A percentile compares a stretch with the other conserved stretches of the same genome.
These are phyloP conservation scores for Lactarius hatsudake DNA, from an alignment of 768 basidiomycete species.

Conservation along the genomic window DNA sequence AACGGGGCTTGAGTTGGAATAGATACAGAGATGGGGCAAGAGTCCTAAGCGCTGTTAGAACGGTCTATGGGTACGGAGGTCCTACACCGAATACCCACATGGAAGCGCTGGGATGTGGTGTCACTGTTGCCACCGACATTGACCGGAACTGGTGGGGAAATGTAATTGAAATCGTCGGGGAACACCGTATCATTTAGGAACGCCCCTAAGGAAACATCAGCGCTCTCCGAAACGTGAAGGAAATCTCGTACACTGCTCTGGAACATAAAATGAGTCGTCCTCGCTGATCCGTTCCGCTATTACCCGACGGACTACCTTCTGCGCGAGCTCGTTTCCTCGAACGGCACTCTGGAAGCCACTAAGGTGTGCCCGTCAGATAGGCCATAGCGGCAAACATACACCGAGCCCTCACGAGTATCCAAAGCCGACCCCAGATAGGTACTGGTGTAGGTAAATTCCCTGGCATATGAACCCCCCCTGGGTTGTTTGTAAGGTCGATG, in stretches of 20 bases:
- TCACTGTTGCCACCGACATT: constrained; percentile 34
- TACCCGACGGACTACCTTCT: constrained; percentile 54
- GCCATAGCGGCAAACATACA: neutral
- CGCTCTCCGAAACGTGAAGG: neutral
- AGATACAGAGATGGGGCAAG: constrained; percentile 29
- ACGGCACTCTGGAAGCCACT: constrained; percentile 58
- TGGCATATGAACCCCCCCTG: constrained; percentile 63
- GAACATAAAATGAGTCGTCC: constrained; percentile 45
- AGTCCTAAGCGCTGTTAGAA: constrained; percentile 31
- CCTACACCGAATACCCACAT: constrained; percentile 28
- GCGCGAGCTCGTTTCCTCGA: constrained; percentile 54
- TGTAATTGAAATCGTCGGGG: constrained; percentile 35
- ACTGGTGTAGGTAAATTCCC: constrained; percentile 60
- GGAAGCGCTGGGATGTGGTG: constrained; percentile 36
- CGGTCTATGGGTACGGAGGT: neutral
- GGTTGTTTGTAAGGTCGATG: constrained; percentile 60
- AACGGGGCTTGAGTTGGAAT: constrained; percentile 22
- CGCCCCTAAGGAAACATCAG: constrained; percentile 29
- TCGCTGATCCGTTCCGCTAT: constrained; percentile 46
- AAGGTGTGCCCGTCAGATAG: neutral
- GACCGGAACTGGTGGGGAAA: constrained; percentile 31
- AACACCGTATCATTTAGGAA: constrained; percentile 36
- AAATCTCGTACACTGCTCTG: constrained; percentile 49
- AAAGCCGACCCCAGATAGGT: constrained; percentile 50
- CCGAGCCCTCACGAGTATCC: constrained; percentile 49